These are phyloP conservation scores for Fistulifera pelliculosa DNA, from an alignment of 108 stramenopile genomes.

Conservation along the genomic window DNA sequence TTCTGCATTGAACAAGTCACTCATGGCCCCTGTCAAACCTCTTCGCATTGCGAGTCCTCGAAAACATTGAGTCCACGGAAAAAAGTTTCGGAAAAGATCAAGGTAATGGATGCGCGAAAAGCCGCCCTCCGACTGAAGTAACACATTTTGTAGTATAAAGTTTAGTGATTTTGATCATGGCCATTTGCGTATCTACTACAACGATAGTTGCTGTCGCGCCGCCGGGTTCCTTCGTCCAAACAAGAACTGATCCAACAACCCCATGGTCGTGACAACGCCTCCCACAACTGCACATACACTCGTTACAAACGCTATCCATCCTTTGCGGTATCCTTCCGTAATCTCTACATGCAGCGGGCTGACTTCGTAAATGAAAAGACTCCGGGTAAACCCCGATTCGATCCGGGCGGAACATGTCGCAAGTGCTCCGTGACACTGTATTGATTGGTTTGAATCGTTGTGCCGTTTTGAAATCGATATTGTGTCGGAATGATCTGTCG, in stretches of 20 bases:
- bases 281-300: slow-evolving; percentile 83
- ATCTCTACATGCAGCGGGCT: slow-evolving; percentile 87
- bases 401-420: slow-evolving; percentile 86
- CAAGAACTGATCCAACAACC: slow-evolving; percentile 64
- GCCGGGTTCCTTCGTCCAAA: slow-evolving; percentile 5
- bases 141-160: no score
- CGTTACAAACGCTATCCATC: slow-evolving; percentile 79
- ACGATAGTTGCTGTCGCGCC: no score
- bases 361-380: slow-evolving; percentile 97
- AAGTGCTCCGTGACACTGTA: slow-evolving; percentile 96
- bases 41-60: no score
- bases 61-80: no score
- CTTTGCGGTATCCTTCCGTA: slow-evolving; percentile 73
- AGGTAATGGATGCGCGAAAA: no score
- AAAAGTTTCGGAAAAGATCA: no score
- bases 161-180: no score
- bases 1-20: no score
- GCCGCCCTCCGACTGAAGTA: no score
- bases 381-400: slow-evolving; percentile 84
- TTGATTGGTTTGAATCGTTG: slow-evolving; percentile 81
- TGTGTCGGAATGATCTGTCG: slow-evolving; percentile 89
- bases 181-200: no score
- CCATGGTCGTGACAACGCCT: slow-evolving; percentile 81
- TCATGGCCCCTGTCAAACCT: no score
- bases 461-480: slow-evolving; percentile 71